phyloP scores from a whole-genome alignment of 164 flowering plant genomes.

The Paratinospora sagittata region DNA sequence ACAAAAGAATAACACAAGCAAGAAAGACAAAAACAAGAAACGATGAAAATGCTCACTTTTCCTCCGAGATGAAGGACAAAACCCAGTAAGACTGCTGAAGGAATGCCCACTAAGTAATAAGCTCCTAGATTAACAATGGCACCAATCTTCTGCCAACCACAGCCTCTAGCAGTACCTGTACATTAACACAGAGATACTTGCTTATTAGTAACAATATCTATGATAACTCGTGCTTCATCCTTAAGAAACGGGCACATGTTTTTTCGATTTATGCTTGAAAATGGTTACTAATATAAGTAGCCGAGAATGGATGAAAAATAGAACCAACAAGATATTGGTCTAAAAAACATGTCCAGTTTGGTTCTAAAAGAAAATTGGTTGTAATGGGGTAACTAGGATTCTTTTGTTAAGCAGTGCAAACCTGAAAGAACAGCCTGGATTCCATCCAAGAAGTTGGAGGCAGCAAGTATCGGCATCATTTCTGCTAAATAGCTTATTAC shows the following conservation, averaged over 20 bases:
- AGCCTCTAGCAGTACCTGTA: conserved; percentile 69
- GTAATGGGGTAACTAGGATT: too few relatives aligned
- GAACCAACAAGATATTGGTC: background rate
- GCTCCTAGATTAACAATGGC: conserved; percentile 65
- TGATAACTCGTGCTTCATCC: too few relatives aligned
- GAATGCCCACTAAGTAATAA: conserved; percentile 69
- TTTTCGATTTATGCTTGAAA: too few relatives aligned
- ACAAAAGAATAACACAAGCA: background rate
- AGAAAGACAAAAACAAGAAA: background rate
- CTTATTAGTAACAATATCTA: too few relatives aligned
- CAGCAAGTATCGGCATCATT: conserved; percentile 67
- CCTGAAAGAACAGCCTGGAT: conserved; percentile 79
- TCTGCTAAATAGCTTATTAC: conserved; percentile 52
- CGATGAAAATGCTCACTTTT: conserved; percentile 35
- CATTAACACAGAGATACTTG: too few relatives aligned
- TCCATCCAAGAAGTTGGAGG: conserved; percentile 61
- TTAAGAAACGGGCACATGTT: too few relatives aligned
- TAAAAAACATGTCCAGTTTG: background rate
- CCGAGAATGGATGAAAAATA: background rate
- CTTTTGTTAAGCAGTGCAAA: conserved; percentile 5
- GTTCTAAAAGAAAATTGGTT: too few relatives aligned
- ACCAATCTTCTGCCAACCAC: conserved; percentile 85
- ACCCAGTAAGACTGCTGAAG: conserved; percentile 45
- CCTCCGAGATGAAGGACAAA: conserved; percentile 62
- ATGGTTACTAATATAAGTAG: too few relatives aligned